Base-by-base conservation (phyloP, 2,329 filamentous ascomycete genomes). In the Acrodontium crateriforme region DNA sequence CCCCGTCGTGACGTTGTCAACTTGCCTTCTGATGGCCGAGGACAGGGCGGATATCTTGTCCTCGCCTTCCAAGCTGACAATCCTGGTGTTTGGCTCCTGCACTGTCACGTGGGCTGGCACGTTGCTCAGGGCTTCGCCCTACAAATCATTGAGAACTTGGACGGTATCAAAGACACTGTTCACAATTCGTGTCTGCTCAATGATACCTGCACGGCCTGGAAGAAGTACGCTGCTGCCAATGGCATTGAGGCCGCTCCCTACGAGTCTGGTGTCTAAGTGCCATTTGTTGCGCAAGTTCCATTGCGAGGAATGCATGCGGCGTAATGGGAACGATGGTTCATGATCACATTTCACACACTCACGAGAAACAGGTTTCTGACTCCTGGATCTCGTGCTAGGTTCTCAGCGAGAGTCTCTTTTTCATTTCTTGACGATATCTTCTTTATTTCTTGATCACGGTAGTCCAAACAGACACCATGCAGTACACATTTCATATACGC, bases 31-130 rank as follows among this genome's bases (percentile, higher is more conserved):
- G n/a, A n/a, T n/a, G 20, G 4, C 13, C 20, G 20, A 10, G 8
- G 20, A 5, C 10, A n/a, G 5, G 20, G 20, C 13, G 20, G 20
- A 10, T 22, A 22, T 12, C 10, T 22, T 12, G 20, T 22, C 10
- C n/a, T 22, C 8, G 20, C 20, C 3, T 22, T 4, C 4, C 20
- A 22, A 12, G 20, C 34, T 9, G 38, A 69, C 41, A 67, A 67
- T 40, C 64, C 63, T 0, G 63, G 63, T 8, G 58, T 65, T 15
- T 69, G 62, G 49, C 46, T 69, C 18, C 60, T 69, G 32, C 27
- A 29, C 19, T 36, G 31, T n/a, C 31, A 36, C 14, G 34, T 32
- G n/a, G 36, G 30, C 9, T 39, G 37, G 20, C 20, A 22, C 20
- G 20, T 22, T 12, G 20, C 20, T 12, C n/a, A n/a, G 40, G 40